Evolutionary conservation across 345 rosid genomes (phyloP).

Genomic region (Lepidium africanum): DNA sequence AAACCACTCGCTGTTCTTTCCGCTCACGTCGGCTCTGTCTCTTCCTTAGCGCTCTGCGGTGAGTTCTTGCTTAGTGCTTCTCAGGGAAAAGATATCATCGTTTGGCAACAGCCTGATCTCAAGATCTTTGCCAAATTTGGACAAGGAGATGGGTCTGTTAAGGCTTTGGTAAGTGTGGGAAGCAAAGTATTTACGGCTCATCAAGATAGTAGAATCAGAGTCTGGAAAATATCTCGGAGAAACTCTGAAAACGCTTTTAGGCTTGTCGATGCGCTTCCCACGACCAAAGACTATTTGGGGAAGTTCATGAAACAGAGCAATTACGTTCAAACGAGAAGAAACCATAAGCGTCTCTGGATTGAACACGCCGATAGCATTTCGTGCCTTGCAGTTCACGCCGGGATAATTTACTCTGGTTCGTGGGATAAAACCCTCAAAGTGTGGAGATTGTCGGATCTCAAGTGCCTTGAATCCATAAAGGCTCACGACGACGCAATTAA

Average conservation of each 20-base stretch:
- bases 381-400: constrained; percentile 56
- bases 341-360: constrained; percentile 65
- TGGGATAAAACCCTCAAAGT: constrained; percentile 97
- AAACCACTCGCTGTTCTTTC: constrained; percentile 67
- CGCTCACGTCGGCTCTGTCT: constrained; percentile 76
- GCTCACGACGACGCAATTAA: constrained; percentile 92
- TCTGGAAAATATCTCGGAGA: constrained; percentile 78
- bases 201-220: constrained; percentile 84
- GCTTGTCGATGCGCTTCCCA: constrained; percentile 77
- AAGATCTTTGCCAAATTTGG: constrained; percentile 83
- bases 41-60: constrained; percentile 78
- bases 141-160: constrained; percentile 84
- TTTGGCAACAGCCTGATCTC: constrained; percentile 98
- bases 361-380: constrained; percentile 92
- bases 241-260: constrained; percentile 60
- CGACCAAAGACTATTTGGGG: constrained; percentile 68
- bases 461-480: constrained; percentile 77
- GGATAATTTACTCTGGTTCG: constrained; percentile 73
- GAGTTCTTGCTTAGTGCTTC: constrained; percentile 91
- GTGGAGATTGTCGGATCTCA: constrained; percentile 76
- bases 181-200: constrained; percentile 79
- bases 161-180: constrained; percentile 63
- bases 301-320: constrained; percentile 84
- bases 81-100: constrained; percentile 89
- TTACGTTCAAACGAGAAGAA: constrained; percentile 61